phyloP scores from a whole-genome alignment of 257 asterid genomes.

The Ophiorrhiza pumila region DNA sequence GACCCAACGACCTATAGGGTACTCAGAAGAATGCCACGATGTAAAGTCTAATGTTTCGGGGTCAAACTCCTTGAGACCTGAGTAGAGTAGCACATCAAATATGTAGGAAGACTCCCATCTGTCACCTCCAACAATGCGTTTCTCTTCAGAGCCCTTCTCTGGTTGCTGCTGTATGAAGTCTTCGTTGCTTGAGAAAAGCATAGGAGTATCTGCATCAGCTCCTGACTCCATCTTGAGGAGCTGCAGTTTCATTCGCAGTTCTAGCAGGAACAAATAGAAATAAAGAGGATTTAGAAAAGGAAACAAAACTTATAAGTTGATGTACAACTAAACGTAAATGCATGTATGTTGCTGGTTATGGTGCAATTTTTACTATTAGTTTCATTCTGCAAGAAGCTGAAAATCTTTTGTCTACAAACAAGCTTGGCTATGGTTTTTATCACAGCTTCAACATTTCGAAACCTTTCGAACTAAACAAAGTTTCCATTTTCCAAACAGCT shows the following conservation, averaged over 20 bases:
- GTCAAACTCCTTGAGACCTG: constrained; percentile 52
- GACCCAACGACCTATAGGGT: constrained; percentile 59
- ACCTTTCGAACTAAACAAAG: background rate
- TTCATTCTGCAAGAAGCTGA: background rate
- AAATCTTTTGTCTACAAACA: background rate
- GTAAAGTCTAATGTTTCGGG: constrained; percentile 29
- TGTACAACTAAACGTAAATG: background rate
- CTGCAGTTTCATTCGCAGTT: constrained; percentile 74
- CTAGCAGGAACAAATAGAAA: constrained; percentile 29
- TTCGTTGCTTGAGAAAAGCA: constrained; percentile 36
- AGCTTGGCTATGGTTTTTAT: background rate
- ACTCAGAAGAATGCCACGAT: constrained; percentile 51
- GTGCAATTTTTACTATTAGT: background rate
- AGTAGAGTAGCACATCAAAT: constrained; percentile 44
- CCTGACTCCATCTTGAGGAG: constrained; percentile 84
- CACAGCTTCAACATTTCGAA: background rate
- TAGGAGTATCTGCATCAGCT: constrained; percentile 33
- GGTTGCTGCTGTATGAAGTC: constrained; percentile 32
- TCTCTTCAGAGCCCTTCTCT: constrained; percentile 30
- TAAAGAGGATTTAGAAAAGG: background rate
- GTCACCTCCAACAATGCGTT: constrained; percentile 22
- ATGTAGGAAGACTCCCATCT: constrained; percentile 61
- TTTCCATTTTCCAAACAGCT: background rate
- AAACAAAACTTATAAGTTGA: background rate
- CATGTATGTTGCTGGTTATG: background rate